Base-by-base conservation (phyloP, 2,329 filamentous ascomycete species). In the Colletotrichum phormii region DNA sequence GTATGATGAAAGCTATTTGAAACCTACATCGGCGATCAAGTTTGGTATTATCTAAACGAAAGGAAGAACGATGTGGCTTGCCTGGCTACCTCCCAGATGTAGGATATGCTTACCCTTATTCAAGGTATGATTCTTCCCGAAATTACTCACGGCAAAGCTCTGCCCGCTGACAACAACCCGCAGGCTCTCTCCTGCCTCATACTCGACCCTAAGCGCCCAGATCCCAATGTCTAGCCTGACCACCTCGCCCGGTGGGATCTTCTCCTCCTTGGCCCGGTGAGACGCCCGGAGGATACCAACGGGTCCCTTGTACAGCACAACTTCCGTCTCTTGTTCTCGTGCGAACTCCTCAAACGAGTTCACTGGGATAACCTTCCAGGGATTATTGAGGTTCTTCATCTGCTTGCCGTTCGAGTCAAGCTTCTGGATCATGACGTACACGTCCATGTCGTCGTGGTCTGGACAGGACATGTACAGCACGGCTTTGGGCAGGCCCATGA, bases 401-500 rank as follows among this genome's bases (percentile, higher is more conserved):
- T 70, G 71, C 24, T n/a, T 42, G 4, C 71, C 67, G 33, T 64
- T 18, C 15, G 15, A 51, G 29, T 75, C 77, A 22, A 68, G 62
- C 67, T 78, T 78, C 26, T 75, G 70, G 3, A 78, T 57, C 3
- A 73, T 64, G 7, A 87, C 79, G 64, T 81, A 86, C 1, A 87
- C 79, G 33, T 81, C 83, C 71, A 87, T 80, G 64, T 87, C 86
- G 53, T 87, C 79, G 58, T 80, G 75, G 8, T 83, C 79, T 1
- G 77, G n/a, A 68, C 81, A 84, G 0, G 83, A 85, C 78, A 88
- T 83, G 77, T 85, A 86, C 0, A 89, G 76, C 0, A 84, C 76
- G 0, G 85, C 84, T 75, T 87, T 88, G 8, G 86, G 63, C 8
- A 71, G 64, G 81, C 86, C 86, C n/a, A 86, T 82, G 1, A 88